A percentile compares a stretch with the other conserved stretches of the same genome.
Evolutionary conservation across 805 yeast genomes (phyloP).

Genomic region (Metschnikowia anglica): DNA sequence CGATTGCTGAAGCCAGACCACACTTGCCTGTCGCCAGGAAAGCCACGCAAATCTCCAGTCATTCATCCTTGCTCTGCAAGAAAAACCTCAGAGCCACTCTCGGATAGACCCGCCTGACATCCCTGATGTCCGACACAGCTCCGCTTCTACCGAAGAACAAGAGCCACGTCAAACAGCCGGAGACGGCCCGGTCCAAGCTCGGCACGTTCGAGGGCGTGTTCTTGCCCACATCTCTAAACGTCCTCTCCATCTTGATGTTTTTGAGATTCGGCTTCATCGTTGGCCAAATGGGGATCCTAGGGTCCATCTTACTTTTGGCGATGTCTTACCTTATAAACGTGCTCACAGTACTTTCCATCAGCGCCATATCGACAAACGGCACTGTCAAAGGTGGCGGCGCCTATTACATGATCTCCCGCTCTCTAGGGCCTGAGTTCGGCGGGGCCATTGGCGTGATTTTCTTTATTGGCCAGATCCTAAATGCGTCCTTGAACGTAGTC

Average conservation of each 20-base stretch:
- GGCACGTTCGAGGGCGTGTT: constrained; percentile 89
- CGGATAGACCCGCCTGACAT: too few relatives aligned
- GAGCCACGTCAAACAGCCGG: neutral
- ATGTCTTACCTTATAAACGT: constrained; percentile 79
- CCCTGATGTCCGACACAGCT: constrained; percentile 18
- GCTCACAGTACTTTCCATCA: constrained; percentile 82
- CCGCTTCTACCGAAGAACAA: constrained; percentile 21
- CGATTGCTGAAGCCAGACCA: too few relatives aligned
- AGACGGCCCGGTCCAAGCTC: constrained; percentile 43
- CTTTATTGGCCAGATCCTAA: constrained; percentile 90
- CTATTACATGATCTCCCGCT: constrained; percentile 92
- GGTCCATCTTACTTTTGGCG: constrained; percentile 64
- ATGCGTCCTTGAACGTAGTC: constrained; percentile 89
- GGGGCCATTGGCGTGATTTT: constrained; percentile 96
- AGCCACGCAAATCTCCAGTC: too few relatives aligned
- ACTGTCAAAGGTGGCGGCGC: constrained; percentile 98
- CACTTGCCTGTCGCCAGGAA: too few relatives aligned
- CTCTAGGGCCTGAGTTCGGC: constrained; percentile 97
- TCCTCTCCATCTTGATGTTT: constrained; percentile 91
- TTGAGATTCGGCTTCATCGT: constrained; percentile 91
- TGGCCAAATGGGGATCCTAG: constrained; percentile 90
- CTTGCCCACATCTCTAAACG: constrained; percentile 90
- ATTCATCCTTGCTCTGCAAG: too few relatives aligned
- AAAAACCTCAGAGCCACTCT: too few relatives aligned
- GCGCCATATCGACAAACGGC: constrained; percentile 97